These are phyloP conservation scores for Neoboletus magnificus DNA, from an alignment of 768 basidiomycete genomes.

Conservation along the genomic window DNA sequence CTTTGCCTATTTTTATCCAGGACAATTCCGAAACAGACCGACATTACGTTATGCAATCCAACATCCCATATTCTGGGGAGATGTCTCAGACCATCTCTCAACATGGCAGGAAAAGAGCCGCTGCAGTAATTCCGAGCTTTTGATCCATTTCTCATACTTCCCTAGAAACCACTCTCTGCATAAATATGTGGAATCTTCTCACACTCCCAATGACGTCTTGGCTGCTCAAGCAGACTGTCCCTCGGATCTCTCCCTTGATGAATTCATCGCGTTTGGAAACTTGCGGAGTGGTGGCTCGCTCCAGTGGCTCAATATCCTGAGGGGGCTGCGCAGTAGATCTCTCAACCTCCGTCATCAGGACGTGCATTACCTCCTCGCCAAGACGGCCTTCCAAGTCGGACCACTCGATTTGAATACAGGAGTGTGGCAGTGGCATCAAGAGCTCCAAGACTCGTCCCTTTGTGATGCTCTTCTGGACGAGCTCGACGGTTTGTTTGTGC, in stretches of 20 bases:
- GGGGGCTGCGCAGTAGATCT: no score
- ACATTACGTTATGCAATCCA: not conserved
- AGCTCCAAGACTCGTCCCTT: no score
- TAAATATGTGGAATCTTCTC: not conserved
- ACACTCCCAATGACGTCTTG: not conserved
- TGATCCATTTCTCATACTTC: not conserved
- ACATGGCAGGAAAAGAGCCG: not conserved
- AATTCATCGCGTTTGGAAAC: no score
- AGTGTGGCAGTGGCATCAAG: no score
- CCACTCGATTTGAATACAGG: constrained; percentile 28
- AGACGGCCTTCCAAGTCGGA: not conserved
- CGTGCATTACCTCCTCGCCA: no score
- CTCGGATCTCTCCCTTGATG: no score
- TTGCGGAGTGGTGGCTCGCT: no score
- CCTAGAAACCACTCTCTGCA: not conserved
- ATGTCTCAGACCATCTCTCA: not conserved
- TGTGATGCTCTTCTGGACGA: no score
- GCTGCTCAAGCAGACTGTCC: no score
- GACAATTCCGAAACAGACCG: not conserved
- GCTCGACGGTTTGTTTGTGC: not conserved
- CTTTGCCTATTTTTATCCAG: not conserved
- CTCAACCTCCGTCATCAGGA: no score
- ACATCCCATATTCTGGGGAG: no score
- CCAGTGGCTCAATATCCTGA: no score
- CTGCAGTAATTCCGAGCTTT: not conserved